Conservation (phyloP, 768 basidiomycete genomes). For the Dacryopinax spathularia region DNA sequence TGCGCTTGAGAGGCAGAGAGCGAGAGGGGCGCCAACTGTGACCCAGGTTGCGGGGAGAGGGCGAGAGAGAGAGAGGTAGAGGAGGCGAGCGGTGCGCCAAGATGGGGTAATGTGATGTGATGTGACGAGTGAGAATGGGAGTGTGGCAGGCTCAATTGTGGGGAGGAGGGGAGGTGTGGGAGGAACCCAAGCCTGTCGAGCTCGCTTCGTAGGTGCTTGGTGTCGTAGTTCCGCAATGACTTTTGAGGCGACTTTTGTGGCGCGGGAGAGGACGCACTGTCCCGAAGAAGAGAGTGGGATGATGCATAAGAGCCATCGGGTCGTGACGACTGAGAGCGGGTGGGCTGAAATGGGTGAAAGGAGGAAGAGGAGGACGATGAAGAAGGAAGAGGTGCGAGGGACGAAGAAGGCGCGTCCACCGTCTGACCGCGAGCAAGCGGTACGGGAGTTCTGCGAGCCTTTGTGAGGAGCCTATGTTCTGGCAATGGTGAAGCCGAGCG, state of each 20-base stretch:
- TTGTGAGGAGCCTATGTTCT: neutral
- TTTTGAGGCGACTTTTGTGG: conserved; percentile 20
- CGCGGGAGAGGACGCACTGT: neutral
- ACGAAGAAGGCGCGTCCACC: neutral
- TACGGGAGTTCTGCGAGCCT: neutral
- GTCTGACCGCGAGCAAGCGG: neutral
- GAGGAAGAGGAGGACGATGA: neutral
- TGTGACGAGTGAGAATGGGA: conserved; percentile 12
- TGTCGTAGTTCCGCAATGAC: conserved; percentile 61
- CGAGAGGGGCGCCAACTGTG: neutral
- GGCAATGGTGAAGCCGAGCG: neutral
- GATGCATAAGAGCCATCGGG: neutral
- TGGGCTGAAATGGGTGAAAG: neutral
- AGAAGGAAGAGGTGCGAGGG: too few species aligned
- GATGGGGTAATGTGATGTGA: conserved; percentile 8
- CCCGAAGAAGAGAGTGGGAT: neutral
- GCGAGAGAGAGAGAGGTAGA: conserved; percentile 33
- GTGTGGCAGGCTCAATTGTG: conserved; percentile 10
- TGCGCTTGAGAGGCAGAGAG: conserved; percentile 3
- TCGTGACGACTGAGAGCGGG: neutral
- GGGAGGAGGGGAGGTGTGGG: conserved; percentile 32
- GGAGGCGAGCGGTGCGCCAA: conserved; percentile 32
- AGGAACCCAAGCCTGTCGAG: conserved; percentile 59
- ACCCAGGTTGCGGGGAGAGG: neutral
- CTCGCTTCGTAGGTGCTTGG: conserved; percentile 66